Percentiles rank a stretch among this genome's conserved stretches.
Conservation (phyloP, 2,329 filamentous ascomycete genomes). For the Geosmithia flava region DNA sequence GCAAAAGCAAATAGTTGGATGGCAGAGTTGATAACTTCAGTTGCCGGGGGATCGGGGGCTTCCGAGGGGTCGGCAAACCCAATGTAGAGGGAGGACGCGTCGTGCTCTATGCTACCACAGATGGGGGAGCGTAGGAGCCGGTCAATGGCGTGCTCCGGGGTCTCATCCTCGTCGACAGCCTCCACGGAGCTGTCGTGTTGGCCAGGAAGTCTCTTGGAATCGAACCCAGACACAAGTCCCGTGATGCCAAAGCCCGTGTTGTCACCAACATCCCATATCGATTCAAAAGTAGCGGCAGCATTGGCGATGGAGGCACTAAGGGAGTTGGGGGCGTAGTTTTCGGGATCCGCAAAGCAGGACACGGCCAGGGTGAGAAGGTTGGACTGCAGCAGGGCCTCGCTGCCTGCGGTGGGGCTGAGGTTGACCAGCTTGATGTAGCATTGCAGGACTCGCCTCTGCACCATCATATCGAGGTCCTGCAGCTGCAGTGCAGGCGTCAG, state of each 20-base stretch:
- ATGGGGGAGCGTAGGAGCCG: constrained; percentile 54
- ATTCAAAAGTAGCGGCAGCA: constrained; percentile 81
- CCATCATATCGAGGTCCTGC: constrained; percentile 85
- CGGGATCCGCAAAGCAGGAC: constrained; percentile 84
- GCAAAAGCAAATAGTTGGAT: constrained; percentile 89
- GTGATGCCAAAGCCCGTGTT: constrained; percentile 93
- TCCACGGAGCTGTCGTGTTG: constrained; percentile 44
- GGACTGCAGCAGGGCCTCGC: constrained; percentile 78
- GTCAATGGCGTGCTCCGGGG: constrained; percentile 54
- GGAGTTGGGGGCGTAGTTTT: constrained; percentile 74
- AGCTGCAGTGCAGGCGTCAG: constrained; percentile 78
- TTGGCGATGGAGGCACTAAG: constrained; percentile 86
- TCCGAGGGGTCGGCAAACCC: constrained; percentile 28
- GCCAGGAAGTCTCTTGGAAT: constrained; percentile 57
- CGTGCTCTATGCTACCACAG: constrained; percentile 76
- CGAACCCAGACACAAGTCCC: constrained; percentile 68
- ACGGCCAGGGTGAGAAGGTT: constrained; percentile 84
- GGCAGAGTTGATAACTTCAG: constrained; percentile 87
- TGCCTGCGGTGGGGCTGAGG: constrained; percentile 72
- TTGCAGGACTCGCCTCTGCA: constrained; percentile 82
- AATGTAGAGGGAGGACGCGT: constrained; percentile 71
- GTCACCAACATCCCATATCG: constrained; percentile 87
- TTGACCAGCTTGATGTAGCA: constrained; percentile 90
- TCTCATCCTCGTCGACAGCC: constrained; percentile 35
- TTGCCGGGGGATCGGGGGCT: constrained; percentile 67